A percentile compares a stretch with the other conserved stretches of the same genome.
Evolutionary conservation across 495 filamentous ascomycete genomes (phyloP).

Genomic region (Aspergillus sclerotioniger): DNA sequence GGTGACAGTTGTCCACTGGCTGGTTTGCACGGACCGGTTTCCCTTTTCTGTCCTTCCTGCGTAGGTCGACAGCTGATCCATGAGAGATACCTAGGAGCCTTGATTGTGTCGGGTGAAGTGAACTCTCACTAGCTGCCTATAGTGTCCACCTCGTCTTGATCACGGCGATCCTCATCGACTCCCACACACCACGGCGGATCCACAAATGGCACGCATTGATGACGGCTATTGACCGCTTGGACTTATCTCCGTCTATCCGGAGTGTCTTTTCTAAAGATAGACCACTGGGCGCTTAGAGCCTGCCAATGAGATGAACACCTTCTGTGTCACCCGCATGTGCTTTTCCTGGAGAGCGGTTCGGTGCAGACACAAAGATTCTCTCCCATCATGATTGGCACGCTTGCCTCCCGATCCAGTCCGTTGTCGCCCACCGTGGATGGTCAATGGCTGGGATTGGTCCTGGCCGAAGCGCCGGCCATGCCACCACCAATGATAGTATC

Average conservation of each 20-base stretch:
- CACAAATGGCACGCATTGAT: background rate
- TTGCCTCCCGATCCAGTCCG: conserved; percentile 6
- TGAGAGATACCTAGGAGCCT: too few species aligned
- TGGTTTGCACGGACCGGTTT: too few species aligned
- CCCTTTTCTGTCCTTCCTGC: too few species aligned
- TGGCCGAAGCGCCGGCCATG: conserved; percentile 21
- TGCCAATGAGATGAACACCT: conserved; percentile 21
- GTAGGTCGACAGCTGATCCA: too few species aligned
- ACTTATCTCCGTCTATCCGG: background rate
- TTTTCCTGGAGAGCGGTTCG: conserved; percentile 20
- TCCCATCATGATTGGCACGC: conserved; percentile 20
- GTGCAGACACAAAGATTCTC: conserved; percentile 20
- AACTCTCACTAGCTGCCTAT: too few species aligned
- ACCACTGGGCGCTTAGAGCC: conserved; percentile 28
- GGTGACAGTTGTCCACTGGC: too few species aligned
- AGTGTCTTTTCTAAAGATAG: conserved; percentile 32
- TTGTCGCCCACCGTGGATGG: conserved; percentile 12
- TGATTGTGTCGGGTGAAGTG: too few species aligned
- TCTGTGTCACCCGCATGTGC: conserved; percentile 1
- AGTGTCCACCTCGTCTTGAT: background rate
- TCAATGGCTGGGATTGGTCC: conserved; percentile 17
- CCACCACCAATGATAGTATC: conserved; percentile 21
- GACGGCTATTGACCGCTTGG: conserved; percentile 2
- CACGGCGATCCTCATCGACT: background rate
- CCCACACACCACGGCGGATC: background rate